These are phyloP conservation scores for Onygenales sp. DNA, from an alignment of 2,329 filamentous ascomycete species.

Conservation along the genomic window DNA sequence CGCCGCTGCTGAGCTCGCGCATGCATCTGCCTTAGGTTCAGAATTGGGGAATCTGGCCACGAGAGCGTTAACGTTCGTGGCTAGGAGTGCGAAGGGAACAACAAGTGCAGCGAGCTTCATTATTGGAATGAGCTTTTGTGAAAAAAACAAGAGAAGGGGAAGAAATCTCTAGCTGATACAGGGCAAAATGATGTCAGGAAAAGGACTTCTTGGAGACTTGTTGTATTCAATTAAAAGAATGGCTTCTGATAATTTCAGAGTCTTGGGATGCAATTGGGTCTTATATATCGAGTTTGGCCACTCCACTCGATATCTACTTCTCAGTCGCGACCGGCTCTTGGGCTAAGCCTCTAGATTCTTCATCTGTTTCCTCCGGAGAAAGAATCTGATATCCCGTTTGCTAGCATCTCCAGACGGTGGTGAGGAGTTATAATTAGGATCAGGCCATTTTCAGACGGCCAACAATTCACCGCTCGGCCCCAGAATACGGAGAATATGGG, in stretches of 20 bases:
- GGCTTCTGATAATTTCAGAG: neutral
- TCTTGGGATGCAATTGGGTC: neutral
- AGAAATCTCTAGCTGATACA: no score
- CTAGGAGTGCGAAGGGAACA: neutral
- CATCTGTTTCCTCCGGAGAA: neutral
- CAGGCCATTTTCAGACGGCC: neutral
- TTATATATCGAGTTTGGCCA: neutral
- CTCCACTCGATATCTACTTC: neutral
- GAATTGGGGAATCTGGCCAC: neutral
- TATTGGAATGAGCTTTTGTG: neutral
- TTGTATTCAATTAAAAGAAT: neutral
- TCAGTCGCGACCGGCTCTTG: neutral
- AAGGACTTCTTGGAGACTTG: neutral
- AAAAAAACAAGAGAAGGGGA: neutral
- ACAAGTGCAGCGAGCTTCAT: neutral
- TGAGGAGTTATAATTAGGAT: neutral
- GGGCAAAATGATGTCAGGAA: neutral
- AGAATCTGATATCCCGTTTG: no score
- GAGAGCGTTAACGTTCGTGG: neutral
- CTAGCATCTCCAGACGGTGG: neutral
- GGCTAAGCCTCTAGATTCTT: neutral
- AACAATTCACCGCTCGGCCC: no score
- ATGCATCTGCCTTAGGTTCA: neutral
- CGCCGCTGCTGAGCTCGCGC: neutral
- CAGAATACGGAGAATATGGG: no score